Base-by-base conservation (phyloP, 169 alveolate species). In the Eimeria sp. region DNA sequence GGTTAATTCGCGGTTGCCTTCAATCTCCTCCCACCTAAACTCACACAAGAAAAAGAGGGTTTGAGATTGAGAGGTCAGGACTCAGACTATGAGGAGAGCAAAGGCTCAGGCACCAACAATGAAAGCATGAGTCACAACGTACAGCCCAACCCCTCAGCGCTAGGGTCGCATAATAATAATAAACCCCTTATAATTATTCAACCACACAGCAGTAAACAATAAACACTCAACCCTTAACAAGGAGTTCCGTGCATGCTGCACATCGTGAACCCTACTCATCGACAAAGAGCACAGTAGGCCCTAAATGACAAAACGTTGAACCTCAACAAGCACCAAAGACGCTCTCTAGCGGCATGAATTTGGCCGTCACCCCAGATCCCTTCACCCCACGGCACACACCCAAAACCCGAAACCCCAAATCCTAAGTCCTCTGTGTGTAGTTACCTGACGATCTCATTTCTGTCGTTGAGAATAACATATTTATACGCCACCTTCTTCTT, bases 1-100 rank as follows among this genome's bases (percentile, higher is more conserved):
- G 40, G 86, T 75, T 61, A 92, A 72, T 73, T 92, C 96, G 30
- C 96, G 76, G 57, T 92, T 92, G 47, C 92, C 96, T 40, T 92
- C 96, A 45, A 65, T 34, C 30, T 82, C 93, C 72, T 93, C 96
- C 96, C 96, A 93, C 89, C 90, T 93, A 45, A 27, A 86, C 47
- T 61, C 83, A 34, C 40, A 76, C 87, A 73, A 2, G 45, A 34
- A 18, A 22, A 13, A 22, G 87, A 13, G 22, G 87, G 87, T 45
- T 40, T 34, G 18, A 45, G 45, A 45, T 72, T 72, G 25, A 70
- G 9, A 45, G 82, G 20, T 4, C 4, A 3, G 45, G 82, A 45
- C 30, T n/a, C 3, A 72, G 82, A 27, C 1, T 22, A 25, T 3
- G 40, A 16, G 45, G 80, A 40, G 20, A 16, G 72, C 18, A 61